Percentiles rank a stretch among this genome's conserved stretches.
Evolutionary conservation across 192 early-diverging fungal genomes (phyloP).

Genomic region (Linnemannia exigua): DNA sequence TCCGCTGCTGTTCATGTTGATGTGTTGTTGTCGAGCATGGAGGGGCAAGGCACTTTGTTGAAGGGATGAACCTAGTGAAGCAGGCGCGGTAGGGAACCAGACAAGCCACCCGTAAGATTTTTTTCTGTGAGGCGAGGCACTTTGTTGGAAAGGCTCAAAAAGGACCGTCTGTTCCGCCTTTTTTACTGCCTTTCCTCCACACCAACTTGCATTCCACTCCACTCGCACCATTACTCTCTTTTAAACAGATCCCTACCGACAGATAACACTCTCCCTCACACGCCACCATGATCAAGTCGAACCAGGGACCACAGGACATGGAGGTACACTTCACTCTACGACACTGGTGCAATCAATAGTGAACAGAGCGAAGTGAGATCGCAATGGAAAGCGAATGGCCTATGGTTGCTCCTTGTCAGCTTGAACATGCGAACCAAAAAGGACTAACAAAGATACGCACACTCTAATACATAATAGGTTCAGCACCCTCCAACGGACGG

Average conservation of each 20-base stretch:
- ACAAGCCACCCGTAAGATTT: neutral
- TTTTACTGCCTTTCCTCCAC: neutral
- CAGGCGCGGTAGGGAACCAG: too few relatives aligned
- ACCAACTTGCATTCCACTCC: neutral
- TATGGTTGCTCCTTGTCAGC: too few relatives aligned
- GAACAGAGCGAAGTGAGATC: neutral
- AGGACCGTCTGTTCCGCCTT: neutral
- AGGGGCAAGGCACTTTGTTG: neutral
- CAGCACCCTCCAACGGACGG: constrained; percentile 79
- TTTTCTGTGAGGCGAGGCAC: neutral
- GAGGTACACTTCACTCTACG: neutral
- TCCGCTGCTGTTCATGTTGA: neutral
- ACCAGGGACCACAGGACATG: constrained; percentile 15
- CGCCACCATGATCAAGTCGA: constrained; percentile 15
- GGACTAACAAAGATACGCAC: neutral
- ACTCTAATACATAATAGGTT: constrained; percentile 57
- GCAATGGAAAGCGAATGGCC: neutral
- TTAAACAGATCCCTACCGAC: neutral
- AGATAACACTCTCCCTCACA: neutral
- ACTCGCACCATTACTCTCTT: neutral
- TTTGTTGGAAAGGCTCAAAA: neutral
- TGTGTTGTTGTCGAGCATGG: neutral
- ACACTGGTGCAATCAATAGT: too few relatives aligned
- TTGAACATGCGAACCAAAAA: too few relatives aligned
- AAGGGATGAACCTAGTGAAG: too few relatives aligned